Conservation (phyloP, 495 filamentous ascomycete species). For the Xylona heveae region DNA sequence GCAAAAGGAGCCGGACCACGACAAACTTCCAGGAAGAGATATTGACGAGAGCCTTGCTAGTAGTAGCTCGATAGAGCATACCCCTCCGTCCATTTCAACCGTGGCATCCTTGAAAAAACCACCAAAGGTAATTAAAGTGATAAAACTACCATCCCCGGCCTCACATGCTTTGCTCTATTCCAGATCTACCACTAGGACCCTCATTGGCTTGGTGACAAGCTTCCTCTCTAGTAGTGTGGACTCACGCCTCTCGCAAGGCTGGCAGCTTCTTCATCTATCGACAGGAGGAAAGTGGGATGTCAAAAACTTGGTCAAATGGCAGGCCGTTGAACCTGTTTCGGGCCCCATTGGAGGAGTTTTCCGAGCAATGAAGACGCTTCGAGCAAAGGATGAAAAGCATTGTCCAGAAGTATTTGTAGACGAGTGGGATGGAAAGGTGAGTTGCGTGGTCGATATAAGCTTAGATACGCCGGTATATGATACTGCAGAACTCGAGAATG, state of each 20-base stretch:
- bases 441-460: slow-evolving; percentile 70
- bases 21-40: too few species aligned
- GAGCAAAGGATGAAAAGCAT: slow-evolving; percentile 69
- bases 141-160: slow-evolving; percentile 55
- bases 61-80: too few species aligned
- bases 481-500: slow-evolving; percentile 46
- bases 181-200: slow-evolving; percentile 47
- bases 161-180: slow-evolving; percentile 73
- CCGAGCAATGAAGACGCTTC: slow-evolving; percentile 70
- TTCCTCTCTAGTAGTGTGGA: slow-evolving; percentile 61
- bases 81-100: too few species aligned
- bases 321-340: slow-evolving; percentile 54
- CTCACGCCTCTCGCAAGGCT: slow-evolving; percentile 55
- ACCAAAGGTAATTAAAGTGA: slow-evolving; percentile 36
- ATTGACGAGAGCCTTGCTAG: too few species aligned
- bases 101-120: slow-evolving; percentile 9
- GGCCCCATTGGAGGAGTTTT: slow-evolving; percentile 55
- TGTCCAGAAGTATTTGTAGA: slow-evolving; percentile 51
- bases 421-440: slow-evolving; percentile 41
- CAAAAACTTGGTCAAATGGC: slow-evolving; percentile 89
- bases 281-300: slow-evolving; percentile 93
- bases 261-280: slow-evolving; percentile 75
- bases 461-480: slow-evolving; percentile 75
- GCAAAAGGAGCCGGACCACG: background rate
- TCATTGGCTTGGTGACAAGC: slow-evolving; percentile 62